Percentiles rank a stretch among this genome's conserved stretches.
These are phyloP conservation scores for Paspalum vaginatum DNA, from an alignment of 176 grass and related monocot genomes.

Conservation along the genomic window DNA sequence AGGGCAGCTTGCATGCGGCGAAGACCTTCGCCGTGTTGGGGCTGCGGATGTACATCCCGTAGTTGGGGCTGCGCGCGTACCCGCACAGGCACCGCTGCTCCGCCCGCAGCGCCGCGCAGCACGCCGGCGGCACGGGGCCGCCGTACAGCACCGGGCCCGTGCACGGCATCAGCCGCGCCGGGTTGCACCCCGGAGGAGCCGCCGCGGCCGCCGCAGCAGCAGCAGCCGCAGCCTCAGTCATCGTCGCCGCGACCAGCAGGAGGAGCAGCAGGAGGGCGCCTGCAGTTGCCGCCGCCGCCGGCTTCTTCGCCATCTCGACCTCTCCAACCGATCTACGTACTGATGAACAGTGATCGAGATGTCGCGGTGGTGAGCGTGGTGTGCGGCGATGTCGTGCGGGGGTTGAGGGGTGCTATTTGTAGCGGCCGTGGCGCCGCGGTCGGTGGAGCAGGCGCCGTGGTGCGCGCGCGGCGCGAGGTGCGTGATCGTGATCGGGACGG, in stretches of 20 bases:
- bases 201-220: not conserved
- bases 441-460: not conserved
- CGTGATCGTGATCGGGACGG: too few species aligned
- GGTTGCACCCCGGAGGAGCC: constrained; percentile 19
- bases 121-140: not conserved
- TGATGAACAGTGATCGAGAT: too few species aligned
- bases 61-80: constrained; percentile 48
- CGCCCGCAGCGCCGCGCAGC: constrained; percentile 34
- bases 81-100: constrained; percentile 46
- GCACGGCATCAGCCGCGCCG: constrained; percentile 40
- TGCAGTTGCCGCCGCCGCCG: not conserved
- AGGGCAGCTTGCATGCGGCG: constrained; percentile 18
- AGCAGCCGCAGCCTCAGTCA: not conserved
- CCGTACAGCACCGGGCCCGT: constrained; percentile 33
- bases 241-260: too few species aligned
- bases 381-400: not conserved
- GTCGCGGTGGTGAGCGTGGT: not conserved
- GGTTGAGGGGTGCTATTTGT: not conserved
- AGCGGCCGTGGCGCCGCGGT: constrained; percentile 11
- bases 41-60: constrained; percentile 34
- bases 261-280: not conserved
- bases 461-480: too few species aligned
- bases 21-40: constrained; percentile 38
- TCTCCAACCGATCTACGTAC: not conserved
- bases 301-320: not conserved